phyloP scores from a whole-genome alignment of 208 protist genomes.

The Leishmania major region DNA sequence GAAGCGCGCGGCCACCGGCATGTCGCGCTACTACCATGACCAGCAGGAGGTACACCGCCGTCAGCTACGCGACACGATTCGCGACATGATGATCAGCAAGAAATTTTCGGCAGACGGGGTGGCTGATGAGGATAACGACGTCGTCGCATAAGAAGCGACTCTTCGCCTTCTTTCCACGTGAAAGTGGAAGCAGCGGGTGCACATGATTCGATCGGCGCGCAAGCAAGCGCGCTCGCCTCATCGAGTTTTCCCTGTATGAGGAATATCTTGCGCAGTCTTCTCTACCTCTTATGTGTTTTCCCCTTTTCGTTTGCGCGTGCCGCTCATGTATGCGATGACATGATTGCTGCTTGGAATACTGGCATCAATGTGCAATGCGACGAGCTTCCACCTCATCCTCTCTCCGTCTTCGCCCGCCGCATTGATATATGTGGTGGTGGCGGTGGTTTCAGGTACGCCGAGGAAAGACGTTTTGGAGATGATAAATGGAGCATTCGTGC shows the following conservation, averaged over 20 bases:
- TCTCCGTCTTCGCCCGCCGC: not conserved
- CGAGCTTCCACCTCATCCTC: not conserved
- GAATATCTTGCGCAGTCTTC: too few species aligned
- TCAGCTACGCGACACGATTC: slow-evolving; percentile 4
- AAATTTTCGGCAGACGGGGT: not conserved
- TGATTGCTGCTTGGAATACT: not conserved
- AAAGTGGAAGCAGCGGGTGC: not conserved
- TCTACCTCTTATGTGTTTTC: not conserved
- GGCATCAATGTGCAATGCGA: not conserved
- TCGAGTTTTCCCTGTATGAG: not conserved
- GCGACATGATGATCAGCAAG: slow-evolving; percentile 3
- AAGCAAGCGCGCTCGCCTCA: too few species aligned
- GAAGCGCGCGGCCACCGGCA: not conserved
- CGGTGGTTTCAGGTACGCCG: not conserved
- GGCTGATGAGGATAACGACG: not conserved
- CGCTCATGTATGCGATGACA: not conserved
- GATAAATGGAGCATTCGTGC: not conserved
- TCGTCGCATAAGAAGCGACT: not conserved
- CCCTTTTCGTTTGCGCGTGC: too few species aligned
- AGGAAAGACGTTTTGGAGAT: not conserved
- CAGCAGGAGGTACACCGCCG: slow-evolving; percentile 14
- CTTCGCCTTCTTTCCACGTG: not conserved
- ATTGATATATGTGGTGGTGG: not conserved
- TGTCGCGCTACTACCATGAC: slow-evolving; percentile 10
- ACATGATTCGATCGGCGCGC: not conserved